Percentiles rank a stretch among this genome's conserved stretches.
These are phyloP conservation scores for Phytophthora hibernalis DNA, from an alignment of 352 stramenopile species.

Conservation along the genomic window DNA sequence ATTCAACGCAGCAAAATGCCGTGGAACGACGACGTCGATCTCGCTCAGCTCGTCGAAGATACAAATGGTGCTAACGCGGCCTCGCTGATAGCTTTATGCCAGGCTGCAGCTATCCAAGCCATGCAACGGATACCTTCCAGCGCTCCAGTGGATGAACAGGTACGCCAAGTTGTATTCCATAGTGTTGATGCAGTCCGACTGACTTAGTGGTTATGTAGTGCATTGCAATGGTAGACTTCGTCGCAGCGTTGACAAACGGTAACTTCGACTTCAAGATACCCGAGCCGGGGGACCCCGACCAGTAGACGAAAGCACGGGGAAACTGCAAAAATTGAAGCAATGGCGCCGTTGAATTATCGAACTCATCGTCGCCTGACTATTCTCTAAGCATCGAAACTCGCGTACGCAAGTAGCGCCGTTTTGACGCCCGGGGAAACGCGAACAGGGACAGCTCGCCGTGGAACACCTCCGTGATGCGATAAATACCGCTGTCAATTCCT, in stretches of 20 bases:
- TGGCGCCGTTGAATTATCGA: conserved; percentile 23
- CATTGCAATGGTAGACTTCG: conserved; percentile 61
- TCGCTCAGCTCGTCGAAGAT: conserved; percentile 52
- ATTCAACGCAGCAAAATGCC: conserved; percentile 77
- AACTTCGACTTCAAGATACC: conserved; percentile 53
- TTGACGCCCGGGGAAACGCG: conserved; percentile 58
- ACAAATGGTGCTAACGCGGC: conserved; percentile 76
- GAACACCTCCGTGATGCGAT: conserved; percentile 79
- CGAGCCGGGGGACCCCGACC: no score
- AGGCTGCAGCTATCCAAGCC: conserved; percentile 70
- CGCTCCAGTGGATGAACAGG: conserved; percentile 36
- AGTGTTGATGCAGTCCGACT: conserved; percentile 10
- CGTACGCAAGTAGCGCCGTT: conserved; percentile 55
- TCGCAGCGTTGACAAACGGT: conserved; percentile 40
- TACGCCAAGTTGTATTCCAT: conserved; percentile 14
- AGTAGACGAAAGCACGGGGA: conserved; percentile 12
- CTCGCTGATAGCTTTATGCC: conserved; percentile 77
- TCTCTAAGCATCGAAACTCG: conserved; percentile 53
- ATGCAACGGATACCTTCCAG: conserved; percentile 66
- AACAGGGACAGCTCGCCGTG: conserved; percentile 67
- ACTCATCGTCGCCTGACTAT: conserved; percentile 22
- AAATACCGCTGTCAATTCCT: conserved; percentile 84
- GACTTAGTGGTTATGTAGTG: conserved; percentile 20
- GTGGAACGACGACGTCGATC: conserved; percentile 62
- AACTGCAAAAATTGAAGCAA: conserved; percentile 23